phyloP scores from a whole-genome alignment of 306 rosid species.

The Mimosa bimucronata region DNA sequence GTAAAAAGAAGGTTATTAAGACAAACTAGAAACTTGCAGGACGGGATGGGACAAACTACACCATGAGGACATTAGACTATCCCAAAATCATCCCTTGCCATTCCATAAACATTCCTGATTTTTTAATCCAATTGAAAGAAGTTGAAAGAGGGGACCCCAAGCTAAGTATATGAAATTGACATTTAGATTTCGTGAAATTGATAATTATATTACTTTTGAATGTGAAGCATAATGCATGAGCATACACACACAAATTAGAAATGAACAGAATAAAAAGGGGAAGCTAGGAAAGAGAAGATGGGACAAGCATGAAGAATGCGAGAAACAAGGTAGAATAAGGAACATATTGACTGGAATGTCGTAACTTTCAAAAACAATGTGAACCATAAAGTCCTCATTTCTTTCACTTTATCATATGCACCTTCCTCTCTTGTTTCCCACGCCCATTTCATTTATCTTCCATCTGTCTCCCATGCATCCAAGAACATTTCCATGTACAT shows the following conservation, averaged over 20 bases:
- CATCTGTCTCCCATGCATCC: neutral
- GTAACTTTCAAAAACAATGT: constrained; percentile 10
- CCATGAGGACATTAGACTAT: too few relatives aligned
- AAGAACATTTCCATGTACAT: neutral
- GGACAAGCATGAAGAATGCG: neutral
- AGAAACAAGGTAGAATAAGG: neutral
- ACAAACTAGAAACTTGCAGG: too few relatives aligned
- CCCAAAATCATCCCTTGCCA: too few relatives aligned
- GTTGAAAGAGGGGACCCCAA: too few relatives aligned
- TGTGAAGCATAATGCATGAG: neutral
- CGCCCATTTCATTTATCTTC: neutral
- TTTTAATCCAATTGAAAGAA: too few relatives aligned
- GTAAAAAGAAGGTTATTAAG: too few relatives aligned
- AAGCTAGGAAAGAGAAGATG: neutral
- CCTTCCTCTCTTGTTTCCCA: neutral
- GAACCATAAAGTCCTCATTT: neutral
- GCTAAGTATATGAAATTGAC: too few relatives aligned
- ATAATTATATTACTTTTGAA: too few relatives aligned
- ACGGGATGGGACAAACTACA: too few relatives aligned
- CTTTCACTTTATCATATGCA: neutral
- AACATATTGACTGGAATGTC: constrained; percentile 10
- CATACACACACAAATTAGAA: neutral
- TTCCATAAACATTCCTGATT: too few relatives aligned
- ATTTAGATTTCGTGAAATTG: too few relatives aligned
- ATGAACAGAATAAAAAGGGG: neutral